Conservation (phyloP, 2,329 filamentous ascomycete genomes). For the Exophiala mesophila region DNA sequence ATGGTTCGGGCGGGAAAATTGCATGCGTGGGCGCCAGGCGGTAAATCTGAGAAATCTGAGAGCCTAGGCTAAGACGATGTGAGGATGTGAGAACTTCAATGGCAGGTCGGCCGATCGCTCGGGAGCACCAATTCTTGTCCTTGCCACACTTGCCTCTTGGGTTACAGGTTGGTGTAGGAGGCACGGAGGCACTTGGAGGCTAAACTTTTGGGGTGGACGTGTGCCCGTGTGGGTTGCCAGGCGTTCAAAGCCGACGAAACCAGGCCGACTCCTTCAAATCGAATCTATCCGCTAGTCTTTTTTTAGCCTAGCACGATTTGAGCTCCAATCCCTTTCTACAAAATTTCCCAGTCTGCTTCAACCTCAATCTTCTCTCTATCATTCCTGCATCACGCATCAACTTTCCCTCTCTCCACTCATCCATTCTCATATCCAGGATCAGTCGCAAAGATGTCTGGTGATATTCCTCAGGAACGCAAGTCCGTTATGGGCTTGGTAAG, state of each 20-base stretch:
- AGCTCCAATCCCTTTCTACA: constrained; percentile 20
- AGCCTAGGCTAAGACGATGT: too few relatives aligned
- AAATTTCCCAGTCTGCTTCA: constrained; percentile 29
- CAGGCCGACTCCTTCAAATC: not conserved
- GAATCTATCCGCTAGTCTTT: constrained; percentile 5
- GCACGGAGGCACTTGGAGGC: not conserved
- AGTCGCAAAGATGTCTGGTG: constrained; percentile 44
- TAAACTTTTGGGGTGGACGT: not conserved
- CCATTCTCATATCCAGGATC: constrained; percentile 27
- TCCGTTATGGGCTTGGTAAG: constrained; percentile 41
- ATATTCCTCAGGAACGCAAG: constrained; percentile 49
- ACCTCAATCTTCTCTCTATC: constrained; percentile 31
- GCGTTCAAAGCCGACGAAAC: not conserved
- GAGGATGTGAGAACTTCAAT: not conserved
- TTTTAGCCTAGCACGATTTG: constrained; percentile 14
- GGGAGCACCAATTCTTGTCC: constrained; percentile 2
- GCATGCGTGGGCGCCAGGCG: too few relatives aligned
- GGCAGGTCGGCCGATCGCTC: not conserved
- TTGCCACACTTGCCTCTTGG: too few relatives aligned
- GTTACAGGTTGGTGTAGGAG: too few relatives aligned
- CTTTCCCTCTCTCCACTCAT: constrained; percentile 32
- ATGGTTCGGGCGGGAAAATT: not conserved
- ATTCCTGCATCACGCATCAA: constrained; percentile 34
- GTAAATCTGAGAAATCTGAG: too few relatives aligned
- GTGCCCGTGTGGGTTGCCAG: not conserved